A percentile compares a stretch with the other conserved stretches of the same genome.
Conservation (phyloP, 495 filamentous ascomycete genomes). For the Daldinia decipiens region DNA sequence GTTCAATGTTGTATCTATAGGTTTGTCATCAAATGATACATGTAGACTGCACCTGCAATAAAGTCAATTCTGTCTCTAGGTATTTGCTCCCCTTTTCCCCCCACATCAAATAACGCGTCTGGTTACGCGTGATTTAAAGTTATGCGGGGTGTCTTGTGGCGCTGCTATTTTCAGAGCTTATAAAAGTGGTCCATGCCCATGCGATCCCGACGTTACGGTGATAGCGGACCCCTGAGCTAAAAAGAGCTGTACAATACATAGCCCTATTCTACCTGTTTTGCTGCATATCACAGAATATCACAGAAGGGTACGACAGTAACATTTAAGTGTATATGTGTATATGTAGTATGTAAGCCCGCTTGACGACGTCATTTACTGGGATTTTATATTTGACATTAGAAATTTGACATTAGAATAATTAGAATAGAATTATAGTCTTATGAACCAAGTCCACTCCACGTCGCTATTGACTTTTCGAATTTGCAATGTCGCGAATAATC, state of each 20-base stretch:
- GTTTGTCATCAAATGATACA: neutral
- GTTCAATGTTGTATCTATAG: too few relatives aligned
- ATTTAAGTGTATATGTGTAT: neutral
- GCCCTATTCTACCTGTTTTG: neutral
- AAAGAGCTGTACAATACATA: neutral
- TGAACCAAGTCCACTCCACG: neutral
- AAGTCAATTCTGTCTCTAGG: constrained; percentile 1
- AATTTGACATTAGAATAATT: neutral
- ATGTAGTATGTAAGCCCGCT: constrained; percentile 14
- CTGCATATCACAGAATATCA: constrained; percentile 20
- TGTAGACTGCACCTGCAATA: neutral
- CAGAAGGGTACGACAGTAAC: constrained; percentile 31
- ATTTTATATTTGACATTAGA: too few relatives aligned
- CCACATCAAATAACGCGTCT: neutral
- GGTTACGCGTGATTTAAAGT: constrained; percentile 2
- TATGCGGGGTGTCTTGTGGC: constrained; percentile 7
- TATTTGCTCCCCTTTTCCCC: neutral
- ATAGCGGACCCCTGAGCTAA: constrained; percentile 9
- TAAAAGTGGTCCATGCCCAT: constrained; percentile 3
- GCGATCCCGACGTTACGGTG: constrained; percentile 9
- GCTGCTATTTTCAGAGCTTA: constrained; percentile 1
- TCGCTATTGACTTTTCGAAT: constrained; percentile 15
- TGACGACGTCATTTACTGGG: constrained; percentile 17
- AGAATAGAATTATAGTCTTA: neutral
- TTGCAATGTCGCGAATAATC: constrained; percentile 36